A percentile compares a stretch with the other conserved stretches of the same genome.
Evolutionary conservation across 2,329 filamentous ascomycete genomes (phyloP).

Genomic region (Venturiaceae sp.): DNA sequence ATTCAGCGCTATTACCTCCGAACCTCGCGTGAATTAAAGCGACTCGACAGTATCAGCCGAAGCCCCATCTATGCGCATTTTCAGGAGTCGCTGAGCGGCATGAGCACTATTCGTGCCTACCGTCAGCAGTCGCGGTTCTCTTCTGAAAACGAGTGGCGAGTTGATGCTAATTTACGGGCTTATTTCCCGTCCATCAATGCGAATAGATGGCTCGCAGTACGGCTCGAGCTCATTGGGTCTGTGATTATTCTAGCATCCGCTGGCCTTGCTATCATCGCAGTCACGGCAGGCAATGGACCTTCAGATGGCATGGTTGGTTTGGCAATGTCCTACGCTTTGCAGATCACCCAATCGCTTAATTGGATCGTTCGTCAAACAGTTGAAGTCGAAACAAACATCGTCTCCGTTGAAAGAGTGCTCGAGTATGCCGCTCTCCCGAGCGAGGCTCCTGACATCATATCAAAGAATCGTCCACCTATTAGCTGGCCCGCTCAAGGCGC

Average conservation of each 20-base stretch:
- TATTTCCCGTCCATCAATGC: constrained; percentile 96
- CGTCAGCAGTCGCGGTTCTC: constrained; percentile 80
- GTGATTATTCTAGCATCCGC: constrained; percentile 86
- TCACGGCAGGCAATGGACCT: constrained; percentile 55
- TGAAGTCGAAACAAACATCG: constrained; percentile 99
- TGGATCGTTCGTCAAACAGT: constrained; percentile 99
- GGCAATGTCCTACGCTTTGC: constrained; percentile 92
- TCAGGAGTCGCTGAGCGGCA: constrained; percentile 89
- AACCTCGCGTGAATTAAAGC: constrained; percentile 92
- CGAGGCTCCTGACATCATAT: constrained; percentile 90
- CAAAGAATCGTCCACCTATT: constrained; percentile 73
- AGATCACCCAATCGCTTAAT: constrained; percentile 95
- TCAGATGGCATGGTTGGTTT: constrained; percentile 75
- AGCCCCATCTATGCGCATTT: constrained; percentile 98
- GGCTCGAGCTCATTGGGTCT: constrained; percentile 90
- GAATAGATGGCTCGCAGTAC: constrained; percentile 81
- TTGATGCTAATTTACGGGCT: constrained; percentile 87
- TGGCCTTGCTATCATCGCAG: constrained; percentile 70
- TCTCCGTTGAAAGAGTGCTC: constrained; percentile 93
- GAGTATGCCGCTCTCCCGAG: constrained; percentile 88
- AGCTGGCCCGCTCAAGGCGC: constrained; percentile 87
- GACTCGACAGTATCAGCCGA: constrained; percentile 86
- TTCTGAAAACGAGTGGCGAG: constrained; percentile 92
- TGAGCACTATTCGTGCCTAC: constrained; percentile 93
- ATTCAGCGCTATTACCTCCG: constrained; percentile 96